phyloP scores from a whole-genome alignment of 495 filamentous ascomycete genomes.

The Amniculicola lignicola region DNA sequence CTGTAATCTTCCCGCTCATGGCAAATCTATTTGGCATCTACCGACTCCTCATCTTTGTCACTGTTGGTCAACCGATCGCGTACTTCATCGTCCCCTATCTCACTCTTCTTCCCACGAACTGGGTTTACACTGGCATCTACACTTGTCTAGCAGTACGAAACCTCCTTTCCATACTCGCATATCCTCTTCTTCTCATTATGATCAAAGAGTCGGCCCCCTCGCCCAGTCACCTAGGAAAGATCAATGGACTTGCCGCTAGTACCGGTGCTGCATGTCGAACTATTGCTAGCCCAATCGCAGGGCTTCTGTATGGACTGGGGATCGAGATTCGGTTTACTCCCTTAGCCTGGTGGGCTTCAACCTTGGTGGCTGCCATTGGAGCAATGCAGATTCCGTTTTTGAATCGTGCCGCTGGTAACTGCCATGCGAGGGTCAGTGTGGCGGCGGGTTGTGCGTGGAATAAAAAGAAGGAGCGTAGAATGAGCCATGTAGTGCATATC shows the following conservation, averaged over 20 bases:
- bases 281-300: slow-evolving; percentile 70
- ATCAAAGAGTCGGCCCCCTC: slow-evolving; percentile 79
- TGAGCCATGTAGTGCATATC: slow-evolving; percentile 16
- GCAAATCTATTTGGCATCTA: slow-evolving; percentile 72
- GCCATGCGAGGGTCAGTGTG: slow-evolving; percentile 5
- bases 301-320: slow-evolving; percentile 69
- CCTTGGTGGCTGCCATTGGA: slow-evolving; percentile 65
- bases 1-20: slow-evolving; percentile 66
- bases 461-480: not conserved
- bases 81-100: slow-evolving; percentile 75
- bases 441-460: slow-evolving; percentile 4
- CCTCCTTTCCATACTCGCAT: slow-evolving; percentile 70
- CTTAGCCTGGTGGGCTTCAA: slow-evolving; percentile 75
- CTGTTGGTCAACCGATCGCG: slow-evolving; percentile 68
- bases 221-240: slow-evolving; percentile 63
- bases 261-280: slow-evolving; percentile 75
- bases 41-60: slow-evolving; percentile 68
- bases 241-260: slow-evolving; percentile 78
- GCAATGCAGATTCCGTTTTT: slow-evolving; percentile 68
- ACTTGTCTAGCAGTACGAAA: slow-evolving; percentile 68
- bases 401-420: slow-evolving; percentile 41
- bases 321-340: slow-evolving; percentile 65
- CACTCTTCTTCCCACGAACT: slow-evolving; percentile 55
- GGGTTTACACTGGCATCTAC: slow-evolving; percentile 69
- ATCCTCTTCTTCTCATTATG: slow-evolving; percentile 75